phyloP scores from a whole-genome alignment of 129 eudicot genomes.

The Saussurea involucrata region DNA sequence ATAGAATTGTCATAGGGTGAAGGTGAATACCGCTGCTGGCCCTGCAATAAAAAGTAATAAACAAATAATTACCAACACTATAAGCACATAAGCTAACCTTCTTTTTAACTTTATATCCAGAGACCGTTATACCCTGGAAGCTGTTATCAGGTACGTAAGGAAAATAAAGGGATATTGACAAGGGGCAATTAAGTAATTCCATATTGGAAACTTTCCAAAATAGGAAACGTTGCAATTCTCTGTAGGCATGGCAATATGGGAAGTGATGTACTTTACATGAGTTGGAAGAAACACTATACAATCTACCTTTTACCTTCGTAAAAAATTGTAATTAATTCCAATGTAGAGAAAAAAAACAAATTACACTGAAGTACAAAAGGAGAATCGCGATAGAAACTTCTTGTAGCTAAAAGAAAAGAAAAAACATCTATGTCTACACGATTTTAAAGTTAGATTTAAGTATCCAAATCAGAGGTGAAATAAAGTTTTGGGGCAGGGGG shows the following conservation, averaged over 20 bases:
- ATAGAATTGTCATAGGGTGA: slow-evolving; percentile 39
- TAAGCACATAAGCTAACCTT: background rate
- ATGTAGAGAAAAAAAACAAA: background rate
- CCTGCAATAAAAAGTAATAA: slow-evolving; percentile 36
- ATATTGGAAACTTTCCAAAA: background rate
- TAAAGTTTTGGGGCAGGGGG: background rate
- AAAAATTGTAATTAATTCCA: background rate
- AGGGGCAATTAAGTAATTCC: background rate
- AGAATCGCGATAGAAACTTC: background rate
- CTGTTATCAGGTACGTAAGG: background rate
- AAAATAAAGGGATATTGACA: background rate
- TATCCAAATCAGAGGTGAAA: background rate
- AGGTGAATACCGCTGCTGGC: slow-evolving; percentile 37
- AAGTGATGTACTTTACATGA: background rate
- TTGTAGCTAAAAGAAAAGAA: background rate
- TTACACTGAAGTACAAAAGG: background rate
- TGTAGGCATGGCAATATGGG: background rate
- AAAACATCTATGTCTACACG: background rate
- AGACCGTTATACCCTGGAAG: background rate
- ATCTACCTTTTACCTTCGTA: background rate
- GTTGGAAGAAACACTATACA: background rate
- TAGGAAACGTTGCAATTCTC: background rate
- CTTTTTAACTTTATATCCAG: background rate
- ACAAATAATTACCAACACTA: background rate
- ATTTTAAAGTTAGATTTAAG: background rate